Evolutionary conservation across 2,329 filamentous ascomycete genomes (phyloP).

Genomic region (Arthroderma uncinatum): DNA sequence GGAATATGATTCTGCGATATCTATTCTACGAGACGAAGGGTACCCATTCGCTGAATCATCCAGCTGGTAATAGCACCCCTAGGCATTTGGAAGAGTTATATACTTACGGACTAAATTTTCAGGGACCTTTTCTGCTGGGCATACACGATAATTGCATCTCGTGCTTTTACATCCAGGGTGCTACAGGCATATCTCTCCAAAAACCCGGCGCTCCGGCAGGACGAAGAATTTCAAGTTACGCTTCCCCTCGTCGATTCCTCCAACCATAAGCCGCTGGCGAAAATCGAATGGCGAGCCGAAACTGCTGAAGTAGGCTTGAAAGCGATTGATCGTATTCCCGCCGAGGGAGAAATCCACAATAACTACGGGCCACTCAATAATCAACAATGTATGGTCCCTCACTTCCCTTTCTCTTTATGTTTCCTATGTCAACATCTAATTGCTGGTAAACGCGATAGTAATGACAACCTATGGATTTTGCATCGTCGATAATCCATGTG

Average conservation of each 20-base stretch:
- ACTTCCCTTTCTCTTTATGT: neutral
- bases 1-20: conserved; percentile 20
- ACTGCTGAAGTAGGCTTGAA: conserved; percentile 30
- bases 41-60: neutral
- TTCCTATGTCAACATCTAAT: neutral
- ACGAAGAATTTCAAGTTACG: conserved; percentile 56
- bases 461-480: conserved; percentile 40
- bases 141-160: conserved; percentile 34
- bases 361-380: conserved; percentile 70
- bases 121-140: conserved; percentile 40
- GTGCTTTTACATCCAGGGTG: conserved; percentile 36
- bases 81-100: neutral
- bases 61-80: conserved; percentile 23
- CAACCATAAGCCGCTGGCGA: conserved; percentile 55
- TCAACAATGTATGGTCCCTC: conserved; percentile 43
- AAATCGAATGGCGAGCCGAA: conserved; percentile 47
- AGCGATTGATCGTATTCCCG: conserved; percentile 37
- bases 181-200: conserved; percentile 27
- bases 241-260: conserved; percentile 61
- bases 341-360: conserved; percentile 50
- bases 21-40: conserved; percentile 13
- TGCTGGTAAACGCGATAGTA: conserved; percentile 20
- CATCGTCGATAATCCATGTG: conserved; percentile 32
- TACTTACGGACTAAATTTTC: neutral
- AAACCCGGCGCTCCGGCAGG: conserved; percentile 27